Conservation (phyloP, 805 yeast species). For the Kuraishia floccosa region DNA sequence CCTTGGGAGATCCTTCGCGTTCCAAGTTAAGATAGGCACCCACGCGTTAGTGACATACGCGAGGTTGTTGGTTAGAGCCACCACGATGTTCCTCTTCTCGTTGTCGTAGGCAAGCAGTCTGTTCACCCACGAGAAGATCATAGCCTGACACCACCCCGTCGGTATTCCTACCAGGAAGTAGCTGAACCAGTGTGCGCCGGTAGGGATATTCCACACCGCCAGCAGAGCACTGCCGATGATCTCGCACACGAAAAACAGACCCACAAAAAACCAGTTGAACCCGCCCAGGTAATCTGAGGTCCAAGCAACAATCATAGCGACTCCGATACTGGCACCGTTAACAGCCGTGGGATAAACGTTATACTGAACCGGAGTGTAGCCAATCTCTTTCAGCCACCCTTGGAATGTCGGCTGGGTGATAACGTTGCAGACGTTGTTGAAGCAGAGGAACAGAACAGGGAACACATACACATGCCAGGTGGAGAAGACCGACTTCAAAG, state of each 20-base stretch:
- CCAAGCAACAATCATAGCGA: constrained; percentile 23
- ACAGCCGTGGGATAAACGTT: constrained; percentile 29
- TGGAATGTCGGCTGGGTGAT: constrained; percentile 28
- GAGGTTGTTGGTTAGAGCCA: constrained; percentile 26
- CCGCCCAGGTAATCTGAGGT: constrained; percentile 24
- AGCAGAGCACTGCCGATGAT: constrained; percentile 30
- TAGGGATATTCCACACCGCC: constrained; percentile 36
- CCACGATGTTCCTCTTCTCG: constrained; percentile 23
- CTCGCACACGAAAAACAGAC: constrained; percentile 23
- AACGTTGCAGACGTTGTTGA: constrained; percentile 24
- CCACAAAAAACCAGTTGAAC: constrained; percentile 24
- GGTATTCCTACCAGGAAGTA: constrained; percentile 38
- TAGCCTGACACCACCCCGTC: constrained; percentile 41
- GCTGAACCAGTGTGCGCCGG: constrained; percentile 36
- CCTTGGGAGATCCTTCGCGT: constrained; percentile 21
- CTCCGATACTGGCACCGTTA: constrained; percentile 24
- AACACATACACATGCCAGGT: constrained; percentile 39
- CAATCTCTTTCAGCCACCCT: constrained; percentile 29
- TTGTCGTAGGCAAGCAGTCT: constrained; percentile 30
- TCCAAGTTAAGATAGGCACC: constrained; percentile 30
- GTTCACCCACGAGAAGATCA: constrained; percentile 46
- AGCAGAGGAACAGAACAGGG: constrained; percentile 25
- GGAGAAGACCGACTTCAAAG: constrained; percentile 27
- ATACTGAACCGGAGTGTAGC: constrained; percentile 20
- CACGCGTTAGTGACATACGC: constrained; percentile 30